phyloP scores from a whole-genome alignment of 768 basidiomycete genomes.

The Boletus eberwhitei region DNA sequence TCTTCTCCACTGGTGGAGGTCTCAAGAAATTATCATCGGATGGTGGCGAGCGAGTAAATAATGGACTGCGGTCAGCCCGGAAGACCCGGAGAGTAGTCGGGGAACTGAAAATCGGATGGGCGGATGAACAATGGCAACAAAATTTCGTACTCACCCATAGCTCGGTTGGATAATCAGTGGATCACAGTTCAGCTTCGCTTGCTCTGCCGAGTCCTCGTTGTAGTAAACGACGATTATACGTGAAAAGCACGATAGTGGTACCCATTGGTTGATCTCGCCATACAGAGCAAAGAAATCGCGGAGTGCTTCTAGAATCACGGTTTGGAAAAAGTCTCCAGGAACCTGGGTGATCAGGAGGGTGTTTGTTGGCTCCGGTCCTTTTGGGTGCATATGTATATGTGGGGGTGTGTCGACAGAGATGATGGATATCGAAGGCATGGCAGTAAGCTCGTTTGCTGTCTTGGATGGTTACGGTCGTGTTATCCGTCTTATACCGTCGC shows the following conservation, averaged over 20 bases:
- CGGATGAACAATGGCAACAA: not conserved
- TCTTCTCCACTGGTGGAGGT: constrained; percentile 82
- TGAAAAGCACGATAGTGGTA: constrained; percentile 76
- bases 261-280: constrained; percentile 88
- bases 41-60: constrained; percentile 38
- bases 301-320: constrained; percentile 61
- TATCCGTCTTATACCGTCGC: constrained; percentile 6
- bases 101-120: constrained; percentile 36
- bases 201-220: constrained; percentile 57
- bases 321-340: constrained; percentile 75
- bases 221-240: constrained; percentile 82
- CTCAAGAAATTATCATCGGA: constrained; percentile 42
- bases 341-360: constrained; percentile 79
- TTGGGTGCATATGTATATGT: not conserved
- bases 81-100: constrained; percentile 61
- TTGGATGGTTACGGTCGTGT: not conserved
- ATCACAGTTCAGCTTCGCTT: constrained; percentile 64
- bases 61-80: constrained; percentile 68
- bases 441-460: not conserved
- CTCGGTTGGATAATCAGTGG: constrained; percentile 56
- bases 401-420: constrained; percentile 12
- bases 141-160: constrained; percentile 42
- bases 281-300: constrained; percentile 69
- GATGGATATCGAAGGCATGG: constrained; percentile 31
- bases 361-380: constrained; percentile 53